A percentile compares a stretch with the other conserved stretches of the same genome.
phyloP scores from a whole-genome alignment of 2,329 filamentous ascomycete genomes.

The Colletotrichum karsti region DNA sequence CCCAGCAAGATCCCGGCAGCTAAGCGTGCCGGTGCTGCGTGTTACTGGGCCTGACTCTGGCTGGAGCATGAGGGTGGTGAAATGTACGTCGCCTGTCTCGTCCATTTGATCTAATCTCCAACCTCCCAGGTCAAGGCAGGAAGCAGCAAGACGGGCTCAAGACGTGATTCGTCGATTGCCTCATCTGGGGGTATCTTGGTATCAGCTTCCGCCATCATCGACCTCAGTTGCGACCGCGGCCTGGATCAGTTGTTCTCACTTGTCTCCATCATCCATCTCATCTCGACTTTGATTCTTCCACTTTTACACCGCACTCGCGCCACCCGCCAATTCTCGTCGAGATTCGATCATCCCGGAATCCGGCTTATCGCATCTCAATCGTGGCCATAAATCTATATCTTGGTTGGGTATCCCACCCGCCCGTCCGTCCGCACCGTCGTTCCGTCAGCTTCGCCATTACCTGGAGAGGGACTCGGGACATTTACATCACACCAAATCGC shows the following conservation, averaged over 20 bases:
- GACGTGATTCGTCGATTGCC: conserved; percentile 18
- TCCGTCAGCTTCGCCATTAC: background rate
- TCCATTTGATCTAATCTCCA: conserved; percentile 27
- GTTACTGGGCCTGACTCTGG: background rate
- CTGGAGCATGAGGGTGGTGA: background rate
- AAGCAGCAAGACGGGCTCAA: background rate
- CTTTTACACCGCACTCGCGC: background rate
- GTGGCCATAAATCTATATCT: background rate
- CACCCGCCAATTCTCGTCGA: background rate
- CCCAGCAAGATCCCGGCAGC: background rate
- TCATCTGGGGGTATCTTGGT: conserved; percentile 23
- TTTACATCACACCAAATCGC: background rate
- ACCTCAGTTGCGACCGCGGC: conserved; percentile 2
- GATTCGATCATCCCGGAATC: background rate
- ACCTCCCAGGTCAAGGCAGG: conserved; percentile 15
- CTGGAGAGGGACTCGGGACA: background rate
- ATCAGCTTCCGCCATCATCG: conserved; percentile 26
- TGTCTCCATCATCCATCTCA: background rate
- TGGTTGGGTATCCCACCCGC: background rate
- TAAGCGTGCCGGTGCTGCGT: background rate
- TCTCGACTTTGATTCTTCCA: background rate
- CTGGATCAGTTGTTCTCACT: background rate
- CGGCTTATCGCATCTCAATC: background rate
- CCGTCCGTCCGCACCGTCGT: background rate
- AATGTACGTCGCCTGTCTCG: background rate